phyloP scores from a whole-genome alignment of 2,329 filamentous ascomycete species.

The Aspergillus sp. region DNA sequence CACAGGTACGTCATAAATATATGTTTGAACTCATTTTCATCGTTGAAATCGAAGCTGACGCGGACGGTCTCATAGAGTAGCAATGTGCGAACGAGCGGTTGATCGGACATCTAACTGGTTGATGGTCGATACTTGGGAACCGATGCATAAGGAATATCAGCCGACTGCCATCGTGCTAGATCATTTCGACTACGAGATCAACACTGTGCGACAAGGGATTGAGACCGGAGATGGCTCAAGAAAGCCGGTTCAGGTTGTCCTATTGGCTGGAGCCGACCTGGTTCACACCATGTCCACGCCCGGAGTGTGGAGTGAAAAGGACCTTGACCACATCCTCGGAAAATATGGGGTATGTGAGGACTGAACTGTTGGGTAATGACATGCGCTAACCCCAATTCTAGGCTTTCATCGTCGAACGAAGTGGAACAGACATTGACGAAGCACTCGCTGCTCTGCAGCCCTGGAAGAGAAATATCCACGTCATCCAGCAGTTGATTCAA shows the following conservation, averaged over 20 bases:
- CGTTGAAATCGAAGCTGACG: background rate
- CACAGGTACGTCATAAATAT: constrained; percentile 58
- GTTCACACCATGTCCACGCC: constrained; percentile 73
- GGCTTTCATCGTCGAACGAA: constrained; percentile 84
- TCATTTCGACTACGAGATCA: constrained; percentile 90
- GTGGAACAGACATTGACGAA: constrained; percentile 86
- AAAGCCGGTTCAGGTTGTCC: constrained; percentile 73
- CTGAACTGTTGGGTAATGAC: background rate
- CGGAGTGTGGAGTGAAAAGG: constrained; percentile 80
- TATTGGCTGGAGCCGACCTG: constrained; percentile 79
- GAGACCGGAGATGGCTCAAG: constrained; percentile 67
- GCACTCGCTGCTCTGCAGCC: constrained; percentile 79
- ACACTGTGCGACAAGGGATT: constrained; percentile 75
- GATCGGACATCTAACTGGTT: constrained; percentile 74
- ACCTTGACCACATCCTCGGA: constrained; percentile 85
- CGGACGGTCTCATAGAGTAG: constrained; percentile 56
- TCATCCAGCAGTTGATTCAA: constrained; percentile 85
- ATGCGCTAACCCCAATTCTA: constrained; percentile 21
- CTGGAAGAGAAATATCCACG: constrained; percentile 84
- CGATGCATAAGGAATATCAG: constrained; percentile 80
- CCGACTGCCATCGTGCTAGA: constrained; percentile 88
- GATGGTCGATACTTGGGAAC: constrained; percentile 89
- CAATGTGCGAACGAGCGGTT: constrained; percentile 85
- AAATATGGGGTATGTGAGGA: constrained; percentile 66
- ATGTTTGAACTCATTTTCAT: background rate